Conservation (phyloP, 2,329 filamentous ascomycete genomes). For the Beauveria scarabaeidicola region DNA sequence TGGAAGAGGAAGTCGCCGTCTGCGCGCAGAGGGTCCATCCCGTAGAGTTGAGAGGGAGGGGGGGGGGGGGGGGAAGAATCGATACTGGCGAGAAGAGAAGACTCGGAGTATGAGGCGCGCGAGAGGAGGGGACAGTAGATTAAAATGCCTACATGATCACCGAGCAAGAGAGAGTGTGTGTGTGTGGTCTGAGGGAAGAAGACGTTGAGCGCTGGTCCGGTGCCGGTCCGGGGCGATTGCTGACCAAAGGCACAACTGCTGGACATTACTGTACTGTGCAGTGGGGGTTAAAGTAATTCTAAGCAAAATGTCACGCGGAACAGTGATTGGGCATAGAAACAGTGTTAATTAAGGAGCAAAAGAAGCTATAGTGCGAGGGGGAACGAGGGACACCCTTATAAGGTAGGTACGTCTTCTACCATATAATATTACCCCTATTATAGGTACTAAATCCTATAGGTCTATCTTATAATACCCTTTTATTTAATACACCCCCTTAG, state of each 20-base stretch:
- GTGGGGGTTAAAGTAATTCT: too few relatives aligned
- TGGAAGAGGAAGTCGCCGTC: slow-evolving; percentile 1
- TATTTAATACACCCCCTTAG: too few relatives aligned
- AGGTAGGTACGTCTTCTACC: too few relatives aligned
- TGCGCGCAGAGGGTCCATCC: slow-evolving; percentile 2
- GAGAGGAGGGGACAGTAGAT: neutral
- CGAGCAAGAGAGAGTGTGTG: neutral
- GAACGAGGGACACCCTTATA: too few relatives aligned
- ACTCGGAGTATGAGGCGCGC: neutral
- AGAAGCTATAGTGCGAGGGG: too few relatives aligned
- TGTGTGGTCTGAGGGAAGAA: neutral
- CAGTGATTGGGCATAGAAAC: too few relatives aligned
- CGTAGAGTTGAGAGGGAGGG: neutral
- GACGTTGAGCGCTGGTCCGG: neutral
- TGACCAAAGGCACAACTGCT: neutral
- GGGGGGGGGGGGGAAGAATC: neutral
- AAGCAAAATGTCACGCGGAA: too few relatives aligned
- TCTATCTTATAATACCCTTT: too few relatives aligned
- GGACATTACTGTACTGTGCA: too few relatives aligned
- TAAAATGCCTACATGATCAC: slow-evolving; percentile 1
- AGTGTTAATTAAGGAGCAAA: too few relatives aligned
- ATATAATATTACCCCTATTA: too few relatives aligned
- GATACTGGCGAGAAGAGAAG: neutral
- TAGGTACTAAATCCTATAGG: too few relatives aligned
- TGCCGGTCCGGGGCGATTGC: neutral